phyloP scores from a whole-genome alignment of 257 asterid species.

The Scutellaria baicalensis region DNA sequence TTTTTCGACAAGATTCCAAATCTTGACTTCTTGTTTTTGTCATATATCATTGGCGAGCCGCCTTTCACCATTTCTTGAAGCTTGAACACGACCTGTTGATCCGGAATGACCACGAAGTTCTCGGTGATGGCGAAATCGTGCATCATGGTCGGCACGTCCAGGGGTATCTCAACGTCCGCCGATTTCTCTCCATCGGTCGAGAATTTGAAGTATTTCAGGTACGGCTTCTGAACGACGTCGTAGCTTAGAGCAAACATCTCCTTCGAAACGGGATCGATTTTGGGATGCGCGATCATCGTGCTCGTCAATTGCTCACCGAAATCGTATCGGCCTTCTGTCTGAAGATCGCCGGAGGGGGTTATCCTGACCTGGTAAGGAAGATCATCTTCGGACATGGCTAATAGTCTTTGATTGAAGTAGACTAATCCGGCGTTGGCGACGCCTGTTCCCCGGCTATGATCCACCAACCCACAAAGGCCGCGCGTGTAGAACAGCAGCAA shows the following conservation, averaged over 20 bases:
- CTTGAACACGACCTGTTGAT: slow-evolving; percentile 78
- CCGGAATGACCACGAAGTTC: slow-evolving; percentile 56
- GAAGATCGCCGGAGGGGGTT: slow-evolving; percentile 35
- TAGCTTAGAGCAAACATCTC: slow-evolving; percentile 57
- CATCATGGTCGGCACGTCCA: slow-evolving; percentile 58
- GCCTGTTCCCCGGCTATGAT: slow-evolving; percentile 50
- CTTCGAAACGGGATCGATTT: slow-evolving; percentile 48
- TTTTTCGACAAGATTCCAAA: slow-evolving; percentile 45
- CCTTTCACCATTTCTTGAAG: slow-evolving; percentile 59
- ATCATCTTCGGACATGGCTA: slow-evolving; percentile 78
- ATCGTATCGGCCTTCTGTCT: slow-evolving; percentile 41
- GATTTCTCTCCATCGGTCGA: slow-evolving; percentile 37
- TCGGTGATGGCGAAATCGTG: slow-evolving; percentile 78
- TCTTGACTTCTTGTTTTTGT: slow-evolving; percentile 43
- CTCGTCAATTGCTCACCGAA: slow-evolving; percentile 28
- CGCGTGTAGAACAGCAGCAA: slow-evolving; percentile 45
- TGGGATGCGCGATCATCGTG: slow-evolving; percentile 75
- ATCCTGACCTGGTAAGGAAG: slow-evolving; percentile 53
- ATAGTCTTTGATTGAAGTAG: slow-evolving; percentile 35
- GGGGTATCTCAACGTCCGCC: slow-evolving; percentile 38
- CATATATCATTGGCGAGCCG: slow-evolving; percentile 60
- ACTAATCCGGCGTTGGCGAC: slow-evolving; percentile 66
- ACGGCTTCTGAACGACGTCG: slow-evolving; percentile 49
- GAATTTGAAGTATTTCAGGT: slow-evolving; percentile 48
- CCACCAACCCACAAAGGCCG: slow-evolving; percentile 41